A percentile compares a stretch with the other conserved stretches of the same genome.
phyloP scores from a whole-genome alignment of 352 stramenopile genomes.

The Pythium myriotylum region DNA sequence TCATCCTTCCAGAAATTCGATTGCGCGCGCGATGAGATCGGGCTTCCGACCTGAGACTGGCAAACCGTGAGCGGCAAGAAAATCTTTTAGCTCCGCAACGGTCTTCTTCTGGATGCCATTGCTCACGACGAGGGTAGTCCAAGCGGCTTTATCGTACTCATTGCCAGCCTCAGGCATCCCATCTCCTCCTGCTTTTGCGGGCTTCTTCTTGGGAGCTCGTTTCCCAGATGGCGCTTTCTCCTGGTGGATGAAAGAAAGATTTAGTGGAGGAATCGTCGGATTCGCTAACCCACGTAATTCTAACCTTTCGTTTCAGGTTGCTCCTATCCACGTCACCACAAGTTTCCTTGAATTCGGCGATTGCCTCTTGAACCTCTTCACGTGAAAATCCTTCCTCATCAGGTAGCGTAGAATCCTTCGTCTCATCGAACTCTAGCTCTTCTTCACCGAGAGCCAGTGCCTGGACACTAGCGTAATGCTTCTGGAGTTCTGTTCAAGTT shows the following conservation, averaged over 20 bases:
- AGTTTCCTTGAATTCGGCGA: conserved; percentile 19
- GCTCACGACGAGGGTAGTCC: conserved; percentile 45
- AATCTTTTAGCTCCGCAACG: conserved; percentile 66
- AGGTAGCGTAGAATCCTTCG: conserved; percentile 73
- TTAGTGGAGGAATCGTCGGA: neutral
- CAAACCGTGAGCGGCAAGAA: conserved; percentile 54
- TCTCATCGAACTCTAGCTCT: conserved; percentile 74
- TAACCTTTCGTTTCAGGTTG: conserved; percentile 31
- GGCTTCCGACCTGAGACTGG: conserved; percentile 55
- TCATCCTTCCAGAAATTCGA: conserved; percentile 49
- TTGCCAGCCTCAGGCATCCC: conserved; percentile 34
- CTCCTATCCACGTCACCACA: conserved; percentile 21
- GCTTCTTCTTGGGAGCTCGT: conserved; percentile 48
- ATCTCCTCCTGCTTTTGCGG: conserved; percentile 17
- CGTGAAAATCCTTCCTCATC: conserved; percentile 72
- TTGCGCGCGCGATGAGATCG: conserved; percentile 59
- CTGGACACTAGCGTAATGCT: conserved; percentile 82
- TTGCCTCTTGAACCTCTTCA: conserved; percentile 52
- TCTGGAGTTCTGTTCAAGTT: conserved; percentile 66
- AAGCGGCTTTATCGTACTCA: conserved; percentile 51
- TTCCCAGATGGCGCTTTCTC: conserved; percentile 11
- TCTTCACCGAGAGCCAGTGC: conserved; percentile 76
- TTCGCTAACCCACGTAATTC: too few species aligned
- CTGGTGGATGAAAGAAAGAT: conserved; percentile 1
- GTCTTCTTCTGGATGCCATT: conserved; percentile 76